Base-by-base conservation (phyloP, 352 stramenopile genomes). In the Elongisporangium prolatum region DNA sequence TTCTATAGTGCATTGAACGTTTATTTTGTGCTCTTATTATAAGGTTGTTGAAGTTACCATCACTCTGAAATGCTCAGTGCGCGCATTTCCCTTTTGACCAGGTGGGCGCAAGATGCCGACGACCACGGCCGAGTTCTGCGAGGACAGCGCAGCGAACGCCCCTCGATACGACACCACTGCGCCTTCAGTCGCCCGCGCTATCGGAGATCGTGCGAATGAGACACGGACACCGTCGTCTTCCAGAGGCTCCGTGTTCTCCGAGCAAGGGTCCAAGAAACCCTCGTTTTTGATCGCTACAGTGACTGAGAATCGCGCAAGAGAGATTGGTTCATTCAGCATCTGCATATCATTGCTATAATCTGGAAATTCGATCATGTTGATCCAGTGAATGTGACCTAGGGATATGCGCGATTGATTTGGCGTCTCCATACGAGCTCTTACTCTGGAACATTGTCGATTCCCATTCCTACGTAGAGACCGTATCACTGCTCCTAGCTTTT, bases 391-490 rank as follows among this genome's bases (percentile, higher is more conserved):
- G 1, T 54, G 20, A 52, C 52, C 21, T 37, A 80, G 84, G 84
- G 13, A 85, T 93, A 14, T 89, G 80, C 59, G 82, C 82, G 7
- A 77, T 93, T 24, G 84, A 93, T 54, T 72, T 93, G 52, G 60
- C 70, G 14, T 75, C 81, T 13, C 84, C 84, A 6, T 79, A 90
- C 48, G 84, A 93, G 56, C 52, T 93, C 16, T 57, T 93, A 8
- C 61, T 93, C 9, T 93, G 84, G 84, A 90, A 69, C 18, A 66
- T 93, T 48, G 90, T 93, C 51, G 84, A 93, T 57, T 89, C 84
- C 2, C 77, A 88, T 51, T 80, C 74, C 22, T 93, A 93, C 22
- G 68, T 79, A 18, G 76, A 93, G 47, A 88, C 79, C 2, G 57
- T 91, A 11, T 80, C 79, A 13, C 65, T 93, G 13, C 74, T 93